These are phyloP conservation scores for Pilobolus umbonatus DNA, from an alignment of 192 early-diverging fungal species.

Conservation along the genomic window DNA sequence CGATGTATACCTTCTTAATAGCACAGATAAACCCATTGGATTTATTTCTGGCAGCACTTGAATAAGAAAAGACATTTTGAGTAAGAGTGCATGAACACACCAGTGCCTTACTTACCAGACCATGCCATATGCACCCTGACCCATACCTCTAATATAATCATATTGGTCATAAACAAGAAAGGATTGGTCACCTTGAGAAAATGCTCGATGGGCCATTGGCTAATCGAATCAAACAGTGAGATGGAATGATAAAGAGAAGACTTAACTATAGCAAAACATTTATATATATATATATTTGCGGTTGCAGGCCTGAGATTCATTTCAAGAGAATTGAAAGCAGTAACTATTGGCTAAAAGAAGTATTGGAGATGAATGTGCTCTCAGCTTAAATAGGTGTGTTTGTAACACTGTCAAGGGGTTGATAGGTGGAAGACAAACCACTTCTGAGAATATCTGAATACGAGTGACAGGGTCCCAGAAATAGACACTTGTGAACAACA, in stretches of 20 bases:
- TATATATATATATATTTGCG: too few species aligned
- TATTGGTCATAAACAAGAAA: constrained; percentile 46
- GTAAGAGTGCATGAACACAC: not conserved
- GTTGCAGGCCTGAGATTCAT: too few species aligned
- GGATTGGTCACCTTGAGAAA: constrained; percentile 26
- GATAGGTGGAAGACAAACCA: too few species aligned
- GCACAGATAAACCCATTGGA: not conserved
- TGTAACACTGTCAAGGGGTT: too few species aligned
- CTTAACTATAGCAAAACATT: too few species aligned
- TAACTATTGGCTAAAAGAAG: too few species aligned
- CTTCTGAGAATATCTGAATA: too few species aligned
- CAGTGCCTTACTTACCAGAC: constrained; percentile 59
- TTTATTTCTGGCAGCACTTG: constrained; percentile 2
- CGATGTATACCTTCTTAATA: constrained; percentile 41
- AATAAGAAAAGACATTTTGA: not conserved
- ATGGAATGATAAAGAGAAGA: not conserved
- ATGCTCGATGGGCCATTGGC: constrained; percentile 15
- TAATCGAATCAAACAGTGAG: not conserved
- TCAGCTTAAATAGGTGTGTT: too few species aligned
- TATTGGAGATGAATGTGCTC: too few species aligned
- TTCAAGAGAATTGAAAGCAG: too few species aligned
- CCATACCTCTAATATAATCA: constrained; percentile 68
- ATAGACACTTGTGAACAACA: too few species aligned
- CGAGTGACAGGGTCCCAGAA: too few species aligned
- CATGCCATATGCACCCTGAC: constrained; percentile 84